phyloP scores from a whole-genome alignment of 352 stramenopile species.

The Globisporangium megalacanthum region DNA sequence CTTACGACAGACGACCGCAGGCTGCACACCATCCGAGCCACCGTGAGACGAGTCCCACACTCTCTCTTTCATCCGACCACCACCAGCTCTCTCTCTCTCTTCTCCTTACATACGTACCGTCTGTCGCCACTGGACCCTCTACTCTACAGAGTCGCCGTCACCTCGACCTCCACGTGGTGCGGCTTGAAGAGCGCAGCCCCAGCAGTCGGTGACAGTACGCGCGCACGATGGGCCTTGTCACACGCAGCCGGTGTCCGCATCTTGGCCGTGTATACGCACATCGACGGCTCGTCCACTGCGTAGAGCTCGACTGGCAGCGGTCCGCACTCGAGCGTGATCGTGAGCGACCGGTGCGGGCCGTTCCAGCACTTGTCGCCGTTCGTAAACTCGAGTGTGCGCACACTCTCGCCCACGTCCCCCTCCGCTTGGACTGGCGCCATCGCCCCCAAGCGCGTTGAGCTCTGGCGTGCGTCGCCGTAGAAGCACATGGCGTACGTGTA shows the following conservation, averaged over 20 bases:
- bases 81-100: neutral
- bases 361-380: constrained; percentile 86
- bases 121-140: no score
- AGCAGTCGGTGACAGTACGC: constrained; percentile 27
- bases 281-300: constrained; percentile 77
- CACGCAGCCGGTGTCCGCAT: constrained; percentile 77
- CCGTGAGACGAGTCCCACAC: no score
- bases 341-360: constrained; percentile 73
- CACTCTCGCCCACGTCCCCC: constrained; percentile 2
- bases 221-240: constrained; percentile 25
- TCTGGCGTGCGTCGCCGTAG: constrained; percentile 80
- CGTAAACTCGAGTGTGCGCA: constrained; percentile 38
- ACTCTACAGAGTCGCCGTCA: constrained; percentile 35
- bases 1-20: no score
- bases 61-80: no score
- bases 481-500: constrained; percentile 88
- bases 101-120: no score
- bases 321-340: constrained; percentile 67
- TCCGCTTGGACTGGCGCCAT: constrained; percentile 38
- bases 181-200: constrained; percentile 20
- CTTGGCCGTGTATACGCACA: constrained; percentile 82
- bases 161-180: constrained; percentile 63
- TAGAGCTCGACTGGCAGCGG: constrained; percentile 54
- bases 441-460: constrained; percentile 62
- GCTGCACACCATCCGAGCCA: no score